A percentile compares a stretch with the other conserved stretches of the same genome.
Conservation (phyloP, 768 basidiomycete genomes). For the Psilocybe cubensis region DNA sequence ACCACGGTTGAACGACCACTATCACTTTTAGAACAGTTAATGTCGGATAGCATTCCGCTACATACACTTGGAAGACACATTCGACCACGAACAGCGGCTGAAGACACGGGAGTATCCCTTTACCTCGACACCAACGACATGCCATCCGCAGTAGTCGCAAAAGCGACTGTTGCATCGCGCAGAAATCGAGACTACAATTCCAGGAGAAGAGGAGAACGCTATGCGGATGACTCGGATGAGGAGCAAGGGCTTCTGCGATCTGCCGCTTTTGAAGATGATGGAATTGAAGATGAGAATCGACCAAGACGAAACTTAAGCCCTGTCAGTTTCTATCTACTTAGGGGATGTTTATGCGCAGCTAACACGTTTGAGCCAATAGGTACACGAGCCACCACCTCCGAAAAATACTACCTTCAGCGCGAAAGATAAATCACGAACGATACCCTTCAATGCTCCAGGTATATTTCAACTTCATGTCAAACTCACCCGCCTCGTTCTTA, state of each 20-base stretch:
- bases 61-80: conserved; percentile 58
- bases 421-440: conserved; percentile 76
- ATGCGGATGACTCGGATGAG: conserved; percentile 68
- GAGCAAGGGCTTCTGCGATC: conserved; percentile 23
- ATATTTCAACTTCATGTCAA: neutral
- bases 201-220: conserved; percentile 55
- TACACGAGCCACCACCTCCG: conserved; percentile 12
- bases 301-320: conserved; percentile 12
- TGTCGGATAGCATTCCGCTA: conserved; percentile 74
- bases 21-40: conserved; percentile 29
- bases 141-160: conserved; percentile 27
- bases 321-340: conserved; percentile 19
- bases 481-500: neutral
- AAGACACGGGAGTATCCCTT: conserved; percentile 21
- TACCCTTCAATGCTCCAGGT: conserved; percentile 79
- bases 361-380: neutral
- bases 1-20: neutral
- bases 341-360: neutral
- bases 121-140: conserved; percentile 22
- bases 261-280: conserved; percentile 11
- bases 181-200: conserved; percentile 31
- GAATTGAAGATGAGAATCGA: conserved; percentile 16
- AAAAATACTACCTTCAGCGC: conserved; percentile 29
- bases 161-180: conserved; percentile 29
- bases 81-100: conserved; percentile 21